Evolutionary conservation across 1,284 basidiomycete species (phyloP), one percentile per base, ranked within the genome.

Genomic region (Tremellales sp.): DNA sequence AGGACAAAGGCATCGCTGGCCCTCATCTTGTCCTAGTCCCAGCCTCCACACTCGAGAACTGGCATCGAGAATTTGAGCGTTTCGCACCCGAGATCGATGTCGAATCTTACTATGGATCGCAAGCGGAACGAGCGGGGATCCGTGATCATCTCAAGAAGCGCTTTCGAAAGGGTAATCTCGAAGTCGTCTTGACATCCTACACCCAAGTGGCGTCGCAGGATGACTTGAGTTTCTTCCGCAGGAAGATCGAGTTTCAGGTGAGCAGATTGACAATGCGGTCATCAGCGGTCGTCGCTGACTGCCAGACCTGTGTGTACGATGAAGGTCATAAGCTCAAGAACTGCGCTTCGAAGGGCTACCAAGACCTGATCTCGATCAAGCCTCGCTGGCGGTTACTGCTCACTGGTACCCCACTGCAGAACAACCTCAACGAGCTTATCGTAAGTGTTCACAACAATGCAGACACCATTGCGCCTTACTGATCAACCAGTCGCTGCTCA

Each of bases 311-410:
- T 60, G 84, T 97, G 36, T 97, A 89, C 63, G 93, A 97, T 65
- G 94, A 97, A 72, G 96, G 90, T 0, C 92, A 97, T 70, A 84
- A 92, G 57, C 79, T 99, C 57, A 99, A 99, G 78, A 98, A 97
- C 72, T 92, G 89, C 69, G 86, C 92, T 60, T 94, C 91, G 17
- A 90, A 97, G 69, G 86, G 93, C 35, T 97, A 98, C 70, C 84
- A 87, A 58, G 84, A 91, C 40, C 75, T 99, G 21, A 79, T 97
- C 62, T 85, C 84, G 61, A 88, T 92, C 67, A 81, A 84, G 21
- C 87, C 90, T 0, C 81, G 82, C 44, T 98, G 94, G 93, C 81
- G 93, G 37, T 76, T 98, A 24, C 80, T 99, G 19, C 79, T 99
- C 11, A 98, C 96, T 0, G 96, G 96, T 6, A 99, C 96, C 2